A percentile compares a stretch with the other conserved stretches of the same genome.
Conservation (phyloP, 2,329 filamentous ascomycete genomes). For the Dothideomycetes sp. region DNA sequence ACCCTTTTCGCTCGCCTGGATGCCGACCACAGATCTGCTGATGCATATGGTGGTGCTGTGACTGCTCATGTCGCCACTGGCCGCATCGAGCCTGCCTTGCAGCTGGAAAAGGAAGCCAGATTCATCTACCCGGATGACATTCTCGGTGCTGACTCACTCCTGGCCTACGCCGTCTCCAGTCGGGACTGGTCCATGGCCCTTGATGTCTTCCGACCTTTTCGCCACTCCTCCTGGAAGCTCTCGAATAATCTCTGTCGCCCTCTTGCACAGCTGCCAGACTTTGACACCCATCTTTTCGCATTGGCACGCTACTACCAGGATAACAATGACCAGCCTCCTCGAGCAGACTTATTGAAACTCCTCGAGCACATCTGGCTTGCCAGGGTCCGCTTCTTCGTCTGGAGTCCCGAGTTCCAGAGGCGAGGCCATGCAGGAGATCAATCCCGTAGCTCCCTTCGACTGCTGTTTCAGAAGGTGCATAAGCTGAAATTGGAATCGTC, state of each 20-base stretch:
- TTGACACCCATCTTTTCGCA: no score
- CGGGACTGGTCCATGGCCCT: conserved; percentile 25
- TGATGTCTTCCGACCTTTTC: conserved; percentile 14
- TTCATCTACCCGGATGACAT: conserved; percentile 4
- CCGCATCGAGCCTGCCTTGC: conserved; percentile 25
- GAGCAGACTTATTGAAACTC: background rate
- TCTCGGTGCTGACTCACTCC: conserved; percentile 6
- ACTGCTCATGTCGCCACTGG: conserved; percentile 32
- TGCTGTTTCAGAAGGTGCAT: background rate
- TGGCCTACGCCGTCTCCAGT: background rate
- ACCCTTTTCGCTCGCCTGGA: conserved; percentile 2
- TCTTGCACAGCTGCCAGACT: no score
- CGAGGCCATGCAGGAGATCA: no score
- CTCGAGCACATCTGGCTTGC: background rate
- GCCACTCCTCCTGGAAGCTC: no score
- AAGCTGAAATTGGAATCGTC: background rate
- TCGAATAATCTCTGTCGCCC: no score
- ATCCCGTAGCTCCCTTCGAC: no score
- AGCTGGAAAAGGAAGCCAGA: conserved; percentile 34
- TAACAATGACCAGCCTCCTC: no score
- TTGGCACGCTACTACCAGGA: no score
- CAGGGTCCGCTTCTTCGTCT: background rate
- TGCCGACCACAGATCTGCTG: conserved; percentile 7
- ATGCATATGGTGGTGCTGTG: conserved; percentile 35
- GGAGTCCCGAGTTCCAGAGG: no score